Conservation (phyloP, 2,329 filamentous ascomycete genomes). For the Ceratocystis destructans region DNA sequence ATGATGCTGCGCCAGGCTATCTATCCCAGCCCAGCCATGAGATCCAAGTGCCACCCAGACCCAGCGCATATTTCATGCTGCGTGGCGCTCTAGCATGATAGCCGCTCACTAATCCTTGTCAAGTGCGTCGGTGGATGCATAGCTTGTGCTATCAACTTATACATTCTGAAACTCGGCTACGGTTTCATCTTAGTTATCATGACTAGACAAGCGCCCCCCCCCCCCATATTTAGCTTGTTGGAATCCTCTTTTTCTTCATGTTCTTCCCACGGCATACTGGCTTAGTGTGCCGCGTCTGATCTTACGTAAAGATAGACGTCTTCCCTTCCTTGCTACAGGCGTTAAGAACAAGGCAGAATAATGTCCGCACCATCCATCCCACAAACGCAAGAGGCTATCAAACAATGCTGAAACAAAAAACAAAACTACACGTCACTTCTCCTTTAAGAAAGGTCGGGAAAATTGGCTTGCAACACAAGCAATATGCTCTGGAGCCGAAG, state of each 20-base stretch:
- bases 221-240: background rate
- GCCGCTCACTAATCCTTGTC: background rate
- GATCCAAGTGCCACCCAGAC: background rate
- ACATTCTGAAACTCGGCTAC: background rate
- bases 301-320: background rate
- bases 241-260: background rate
- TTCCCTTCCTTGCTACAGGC: background rate
- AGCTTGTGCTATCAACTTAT: too few relatives aligned
- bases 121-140: background rate
- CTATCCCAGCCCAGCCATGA: too few relatives aligned
- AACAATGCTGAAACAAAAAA: background rate
- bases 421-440: background rate
- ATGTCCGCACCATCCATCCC: too few relatives aligned
- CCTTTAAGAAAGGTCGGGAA: background rate
- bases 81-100: background rate
- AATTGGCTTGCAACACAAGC: background rate
- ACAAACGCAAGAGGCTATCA: background rate
- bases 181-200: background rate
- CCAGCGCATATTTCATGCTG: background rate
- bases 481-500: too few relatives aligned
- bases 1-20: too few relatives aligned
- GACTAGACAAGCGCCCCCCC: background rate
- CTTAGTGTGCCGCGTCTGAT: background rate
- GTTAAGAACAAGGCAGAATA: too few relatives aligned
- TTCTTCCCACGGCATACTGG: background rate